A percentile compares a stretch with the other conserved stretches of the same genome.
These are phyloP conservation scores for Penstemon davidsonii DNA, from an alignment of 257 asterid genomes.

Conservation along the genomic window DNA sequence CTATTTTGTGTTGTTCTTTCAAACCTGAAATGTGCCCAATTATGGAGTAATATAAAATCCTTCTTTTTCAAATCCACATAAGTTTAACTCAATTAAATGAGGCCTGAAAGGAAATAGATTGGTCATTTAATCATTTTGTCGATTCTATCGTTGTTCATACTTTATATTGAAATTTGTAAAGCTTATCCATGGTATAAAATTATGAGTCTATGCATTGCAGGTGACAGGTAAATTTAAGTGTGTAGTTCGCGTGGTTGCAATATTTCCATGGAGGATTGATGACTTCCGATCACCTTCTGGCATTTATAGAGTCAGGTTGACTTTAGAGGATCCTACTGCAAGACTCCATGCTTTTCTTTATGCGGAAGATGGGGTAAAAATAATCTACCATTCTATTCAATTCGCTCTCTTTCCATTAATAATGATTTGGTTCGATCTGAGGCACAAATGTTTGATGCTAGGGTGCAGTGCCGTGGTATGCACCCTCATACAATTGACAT, in stretches of 20 bases:
- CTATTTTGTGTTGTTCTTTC: too few relatives aligned
- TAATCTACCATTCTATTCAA: background rate
- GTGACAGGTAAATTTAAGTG: conserved; percentile 58
- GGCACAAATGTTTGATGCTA: too few relatives aligned
- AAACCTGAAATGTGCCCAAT: too few relatives aligned
- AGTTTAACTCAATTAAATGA: too few relatives aligned
- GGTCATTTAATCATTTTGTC: too few relatives aligned
- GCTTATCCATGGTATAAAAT: background rate
- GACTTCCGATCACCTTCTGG: conserved; percentile 58
- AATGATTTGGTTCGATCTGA: background rate
- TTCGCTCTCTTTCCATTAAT: background rate
- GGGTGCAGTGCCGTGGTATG: too few relatives aligned
- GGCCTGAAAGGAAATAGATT: too few relatives aligned
- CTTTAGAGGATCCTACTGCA: conserved; percentile 93
- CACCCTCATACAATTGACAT: too few relatives aligned
- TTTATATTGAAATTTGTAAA: too few relatives aligned
- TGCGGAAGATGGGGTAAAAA: conserved; percentile 75
- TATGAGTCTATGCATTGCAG: conserved; percentile 42
- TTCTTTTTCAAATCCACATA: too few relatives aligned
- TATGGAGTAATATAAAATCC: too few relatives aligned
- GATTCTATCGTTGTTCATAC: too few relatives aligned
- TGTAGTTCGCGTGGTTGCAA: conserved; percentile 72
- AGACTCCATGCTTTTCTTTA: conserved; percentile 73
- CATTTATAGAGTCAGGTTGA: conserved; percentile 65
- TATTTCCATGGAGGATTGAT: conserved; percentile 56